Base-by-base conservation (phyloP, 768 basidiomycete genomes). In the Sarcomyxa edulis region DNA sequence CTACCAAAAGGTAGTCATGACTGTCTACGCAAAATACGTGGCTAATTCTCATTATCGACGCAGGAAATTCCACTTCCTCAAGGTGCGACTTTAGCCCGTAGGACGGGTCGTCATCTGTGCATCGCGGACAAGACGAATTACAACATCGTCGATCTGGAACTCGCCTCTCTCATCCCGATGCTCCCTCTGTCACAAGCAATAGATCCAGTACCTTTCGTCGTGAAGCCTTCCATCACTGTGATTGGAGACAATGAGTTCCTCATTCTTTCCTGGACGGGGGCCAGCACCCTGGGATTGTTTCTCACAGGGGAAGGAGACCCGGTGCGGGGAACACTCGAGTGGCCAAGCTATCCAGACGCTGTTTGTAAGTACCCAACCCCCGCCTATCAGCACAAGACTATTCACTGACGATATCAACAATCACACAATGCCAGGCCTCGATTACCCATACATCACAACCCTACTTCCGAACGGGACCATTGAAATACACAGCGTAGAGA, bases 261-360 rank as follows among this genome's bases (percentile, higher is more conserved):
- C 29, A 70, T 96, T 15, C 67, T 90, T 11, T 87, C 86, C 2
- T 93, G 84, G 76, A 92, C 83, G 1, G 94, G 89, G 10, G 62
- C 69, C 3, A 78, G 74, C 37, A 87, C 88, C 0, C 65, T 97
- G 27, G 94, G 94, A 0, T 64, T 98, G 7, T 98, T 97, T 49
- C 70, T 97, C 47, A 89, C 76, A 10, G 76, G 80, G 0, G 74
- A 78, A 2, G 93, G 91, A 0, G 92, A 95, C 57, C 91, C 94
- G 4, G 82, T 91, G 6, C 73, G 93, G 32, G 92, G 92, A 2
- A 94, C 93, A 2, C 62, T 96, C 30, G 76, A 90, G 53, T 96
- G 91, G 89, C 71, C 78, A 3, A 74, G 66, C 35, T 81, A 94
- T 65, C 89, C 92, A 0, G 62, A 78, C 16, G 73, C 80, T 14